Conservation (phyloP, 345 rosid genomes). For the Camelina hispida region DNA sequence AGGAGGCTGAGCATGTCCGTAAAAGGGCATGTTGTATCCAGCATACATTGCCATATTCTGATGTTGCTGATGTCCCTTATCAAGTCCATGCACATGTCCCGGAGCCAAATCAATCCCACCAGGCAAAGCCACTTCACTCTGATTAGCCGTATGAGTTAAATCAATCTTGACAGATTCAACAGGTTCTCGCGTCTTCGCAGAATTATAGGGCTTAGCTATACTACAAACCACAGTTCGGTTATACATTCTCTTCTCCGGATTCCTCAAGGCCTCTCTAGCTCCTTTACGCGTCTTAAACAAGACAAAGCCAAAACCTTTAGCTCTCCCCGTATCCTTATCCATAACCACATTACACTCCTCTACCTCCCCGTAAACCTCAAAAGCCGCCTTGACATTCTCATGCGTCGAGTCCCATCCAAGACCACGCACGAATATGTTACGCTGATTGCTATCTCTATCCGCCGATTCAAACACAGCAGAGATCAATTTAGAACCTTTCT, state of each 20-base stretch:
- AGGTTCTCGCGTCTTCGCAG: constrained; percentile 33
- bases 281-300: constrained; percentile 46
- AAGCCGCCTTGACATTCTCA: constrained; percentile 44
- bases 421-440: constrained; percentile 53
- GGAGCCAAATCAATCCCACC: constrained; percentile 21
- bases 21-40: constrained; percentile 43
- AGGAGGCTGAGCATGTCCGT: constrained; percentile 34
- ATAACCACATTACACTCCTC: constrained; percentile 50
- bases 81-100: constrained; percentile 24
- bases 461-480: constrained; percentile 40
- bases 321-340: constrained; percentile 46
- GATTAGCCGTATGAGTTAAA: constrained; percentile 29
- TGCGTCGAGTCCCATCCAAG: constrained; percentile 50
- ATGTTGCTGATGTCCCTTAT: constrained; percentile 26
- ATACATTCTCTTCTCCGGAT: constrained; percentile 49
- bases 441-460: constrained; percentile 39
- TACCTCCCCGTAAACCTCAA: constrained; percentile 43
- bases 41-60: constrained; percentile 34
- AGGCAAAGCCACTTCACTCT: constrained; percentile 37
- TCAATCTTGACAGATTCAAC: constrained; percentile 46
- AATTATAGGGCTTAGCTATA: constrained; percentile 39
- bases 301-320: constrained; percentile 51
- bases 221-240: constrained; percentile 43
- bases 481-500: constrained; percentile 35
- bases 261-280: constrained; percentile 46